Evolutionary conservation across 495 filamentous ascomycete species (phyloP), one percentile per base, ranked within the genome.

Genomic region (Penicillium cataractarum): DNA sequence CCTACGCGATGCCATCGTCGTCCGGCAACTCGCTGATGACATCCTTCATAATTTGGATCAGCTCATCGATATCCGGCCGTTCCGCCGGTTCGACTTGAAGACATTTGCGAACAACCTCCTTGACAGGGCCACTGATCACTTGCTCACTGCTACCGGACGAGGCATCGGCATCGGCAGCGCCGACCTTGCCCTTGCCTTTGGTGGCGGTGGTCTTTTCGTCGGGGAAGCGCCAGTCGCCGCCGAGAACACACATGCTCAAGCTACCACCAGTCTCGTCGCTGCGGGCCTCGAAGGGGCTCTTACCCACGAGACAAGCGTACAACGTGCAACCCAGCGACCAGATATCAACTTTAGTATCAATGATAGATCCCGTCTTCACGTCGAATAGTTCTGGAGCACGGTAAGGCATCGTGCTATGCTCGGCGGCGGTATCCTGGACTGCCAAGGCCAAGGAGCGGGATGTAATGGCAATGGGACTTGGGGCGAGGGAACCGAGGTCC

Each of bases 361-460:
- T 89, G 49, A 91, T 84, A 10, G 89, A 90, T 37, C 92, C 94
- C 4, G 93, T 97, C 74, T 97, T 96, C 58, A 98, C 96, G 70
- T 99, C 95, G 73, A 99, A 99, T 35, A 99, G 88, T 76, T 99
- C 95, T 0, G 95, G 95, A 2, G 95, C 95, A 53, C 95, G 92
- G 76, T 99, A 99, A 2, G 96, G 94, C 93, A 99, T 97, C 15
- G 95, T 99, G 63, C 88, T 92, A 79, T 97, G 94, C 73, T 99
- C 95, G 8, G 93, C 95, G 8, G 95, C 95, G 19, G 85, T 90
- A 67, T 99, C 95, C 76, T 99, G 95, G 13, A 94, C 91, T 4
- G 90, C 90, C 62, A 99, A 83, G 21, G 95, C 95, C 9, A 96
- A 84, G 3, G 92, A 94, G 22, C 96, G 90, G 17, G 90, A 93